Base-by-base conservation (phyloP, 345 rosid species). In the Carallia brachiata region DNA sequence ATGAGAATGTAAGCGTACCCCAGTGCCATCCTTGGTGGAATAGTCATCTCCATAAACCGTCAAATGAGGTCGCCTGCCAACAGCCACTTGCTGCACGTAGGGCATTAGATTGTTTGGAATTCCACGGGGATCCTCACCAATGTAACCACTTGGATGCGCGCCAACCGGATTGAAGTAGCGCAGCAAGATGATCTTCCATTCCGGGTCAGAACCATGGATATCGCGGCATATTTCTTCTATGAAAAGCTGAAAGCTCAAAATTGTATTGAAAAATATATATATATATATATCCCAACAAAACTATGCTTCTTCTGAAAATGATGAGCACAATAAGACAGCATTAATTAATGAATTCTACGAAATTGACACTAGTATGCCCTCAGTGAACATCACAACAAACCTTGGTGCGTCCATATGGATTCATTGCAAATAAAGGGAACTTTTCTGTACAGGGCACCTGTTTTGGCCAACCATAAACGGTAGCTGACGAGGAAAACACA, bases 91-190 rank as follows among this genome's bases (percentile, higher is more conserved):
- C 80, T 92, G 97, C 76, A 92, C 92, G 70, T 87, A 96, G 56
- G 99, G 99, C 99, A 96, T 92, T 78, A 96, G 97, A 77, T 96
- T 96, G 84, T 96, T 96, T 47, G 99, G 99, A 73, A 85, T 84
- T 62, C 98, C 99, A 70, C 85, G 81, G 18, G 99, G 99, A 84
- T 96, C 97, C 86, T 96, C 99, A 28, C 98, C 99, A 70, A 92
- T 96, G 55, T 71, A 44, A 52, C 99, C 98, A 44, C 98, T 96
- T 71, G 96, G 86, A 77, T 96, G 99, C 44, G 98, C 99, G 62
- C 99, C 97, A 52, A 96, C 98, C 30, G 99, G 99, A 84, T 96
- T 96, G 76, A 96, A 92, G 77, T 92, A 96, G 72, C 99, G 87
- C n/a, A 96, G 89, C 85, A 92, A 84, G 68, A 96, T 84, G 70